Conservation (phyloP, 495 filamentous ascomycete species). For the Penicillium paradoxum region DNA sequence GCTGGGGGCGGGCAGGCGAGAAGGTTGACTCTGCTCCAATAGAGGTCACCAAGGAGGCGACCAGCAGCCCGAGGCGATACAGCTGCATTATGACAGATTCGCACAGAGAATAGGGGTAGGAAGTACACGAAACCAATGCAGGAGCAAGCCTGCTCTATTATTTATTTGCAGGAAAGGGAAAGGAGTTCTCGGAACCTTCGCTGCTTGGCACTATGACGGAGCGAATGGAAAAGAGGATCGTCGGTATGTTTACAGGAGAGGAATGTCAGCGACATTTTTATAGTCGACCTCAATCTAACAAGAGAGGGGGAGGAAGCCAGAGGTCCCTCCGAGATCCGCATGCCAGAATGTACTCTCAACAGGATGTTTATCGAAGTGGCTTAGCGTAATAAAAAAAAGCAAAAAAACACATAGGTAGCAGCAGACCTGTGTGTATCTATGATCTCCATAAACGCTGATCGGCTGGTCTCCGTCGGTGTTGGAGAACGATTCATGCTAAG, state of each 20-base stretch:
- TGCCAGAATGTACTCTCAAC: conserved; percentile 21
- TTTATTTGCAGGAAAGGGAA: conserved; percentile 10
- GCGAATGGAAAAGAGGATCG: conserved; percentile 20
- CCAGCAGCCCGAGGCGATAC: conserved; percentile 21
- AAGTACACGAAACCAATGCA: conserved; percentile 20
- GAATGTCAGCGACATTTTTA: conserved; percentile 35
- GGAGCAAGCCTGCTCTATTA: conserved; percentile 20
- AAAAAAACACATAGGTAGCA: conserved; percentile 5
- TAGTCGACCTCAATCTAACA: conserved; percentile 23
- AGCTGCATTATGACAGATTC: conserved; percentile 26
- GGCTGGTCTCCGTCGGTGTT: conserved; percentile 21
- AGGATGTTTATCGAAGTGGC: conserved; percentile 6
- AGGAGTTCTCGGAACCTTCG: conserved; percentile 4
- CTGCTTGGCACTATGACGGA: conserved; percentile 7
- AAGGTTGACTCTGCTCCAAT: conserved; percentile 42
- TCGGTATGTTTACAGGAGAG: conserved; percentile 21
- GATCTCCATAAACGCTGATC: conserved; percentile 15
- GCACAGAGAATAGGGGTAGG: conserved; percentile 9
- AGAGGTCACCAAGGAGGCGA: conserved; percentile 21
- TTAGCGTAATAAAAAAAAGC: conserved; percentile 9
- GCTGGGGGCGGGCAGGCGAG: conserved; percentile 53
- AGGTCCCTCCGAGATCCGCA: conserved; percentile 18
- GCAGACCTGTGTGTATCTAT: conserved; percentile 19
- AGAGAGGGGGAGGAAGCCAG: conserved; percentile 9
- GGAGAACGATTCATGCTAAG: conserved; percentile 14